A percentile compares a stretch with the other conserved stretches of the same genome.
phyloP scores from a whole-genome alignment of 2,329 filamentous ascomycete genomes.

The Fusarium dimerum region DNA sequence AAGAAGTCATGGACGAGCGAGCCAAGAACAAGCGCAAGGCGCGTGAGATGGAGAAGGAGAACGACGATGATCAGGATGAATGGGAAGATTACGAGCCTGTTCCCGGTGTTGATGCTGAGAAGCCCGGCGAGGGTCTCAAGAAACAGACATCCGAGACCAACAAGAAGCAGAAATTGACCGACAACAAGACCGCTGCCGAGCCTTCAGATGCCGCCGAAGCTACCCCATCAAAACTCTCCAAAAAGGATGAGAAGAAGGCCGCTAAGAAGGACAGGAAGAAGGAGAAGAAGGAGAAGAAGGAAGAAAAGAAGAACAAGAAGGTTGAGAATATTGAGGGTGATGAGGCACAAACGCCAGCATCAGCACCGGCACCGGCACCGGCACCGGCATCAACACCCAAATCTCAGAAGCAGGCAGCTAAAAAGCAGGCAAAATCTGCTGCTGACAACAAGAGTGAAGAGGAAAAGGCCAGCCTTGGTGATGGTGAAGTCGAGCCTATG shows the following conservation, averaged over 20 bases:
- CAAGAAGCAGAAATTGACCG: constrained; percentile 54
- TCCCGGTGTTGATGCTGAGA: constrained; percentile 58
- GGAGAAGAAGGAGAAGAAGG: constrained; percentile 46
- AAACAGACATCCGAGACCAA: constrained; percentile 47
- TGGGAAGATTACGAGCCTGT: constrained; percentile 47
- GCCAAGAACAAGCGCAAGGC: constrained; percentile 79
- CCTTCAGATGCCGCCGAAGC: constrained; percentile 47
- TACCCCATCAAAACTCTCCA: constrained; percentile 46
- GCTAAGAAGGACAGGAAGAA: constrained; percentile 27
- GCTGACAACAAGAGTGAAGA: constrained; percentile 13
- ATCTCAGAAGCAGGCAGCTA: constrained; percentile 26
- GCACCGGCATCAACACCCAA: constrained; percentile 22
- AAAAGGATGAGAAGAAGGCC: constrained; percentile 56
- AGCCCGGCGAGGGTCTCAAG: constrained; percentile 65
- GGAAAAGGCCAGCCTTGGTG: constrained; percentile 12
- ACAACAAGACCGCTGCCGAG: constrained; percentile 26
- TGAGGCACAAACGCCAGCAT: not conserved
- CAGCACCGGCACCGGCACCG: constrained; percentile 13
- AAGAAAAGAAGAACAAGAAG: constrained; percentile 31
- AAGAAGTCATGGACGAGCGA: constrained; percentile 87
- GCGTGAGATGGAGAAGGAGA: constrained; percentile 58
- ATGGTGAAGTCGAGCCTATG: constrained; percentile 25
- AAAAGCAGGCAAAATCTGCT: constrained; percentile 30
- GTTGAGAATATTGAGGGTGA: too few species aligned
- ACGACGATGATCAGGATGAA: constrained; percentile 48